Base-by-base conservation (phyloP, 495 filamentous ascomycete genomes). In the Aspergillus taichungensis region DNA sequence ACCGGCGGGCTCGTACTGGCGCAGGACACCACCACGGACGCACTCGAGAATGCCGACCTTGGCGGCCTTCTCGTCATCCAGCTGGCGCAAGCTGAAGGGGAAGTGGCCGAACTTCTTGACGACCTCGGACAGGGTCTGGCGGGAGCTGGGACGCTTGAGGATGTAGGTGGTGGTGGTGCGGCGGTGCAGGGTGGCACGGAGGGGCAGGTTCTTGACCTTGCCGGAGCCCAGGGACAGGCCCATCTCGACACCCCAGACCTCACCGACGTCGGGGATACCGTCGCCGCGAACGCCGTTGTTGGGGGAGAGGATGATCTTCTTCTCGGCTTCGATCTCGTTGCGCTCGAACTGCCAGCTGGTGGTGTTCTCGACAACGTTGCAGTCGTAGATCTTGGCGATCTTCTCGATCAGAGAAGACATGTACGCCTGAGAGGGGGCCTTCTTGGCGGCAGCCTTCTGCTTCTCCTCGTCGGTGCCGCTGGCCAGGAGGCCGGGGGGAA, bases 231-330 rank as follows among this genome's bases (percentile, higher is more conserved):
- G 68, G 65, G 85, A 90, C 53, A 97, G 79, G 55, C 91, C 89
- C 59, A 95, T 78, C 74, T 98, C 92, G 30, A 97, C 88, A 63
- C 92, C 92, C 92, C 92, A 98, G 52, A 92, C 91, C 59, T 98
- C 92, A 50, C 88, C 88, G 41, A 96, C 74, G 54, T 94, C 92
- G 33, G 92, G 87, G 34, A 79, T 60, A 52, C 92, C 92, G 57
- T 98, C 92, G 39, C 89, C 89, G 70, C 92, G 94, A 56, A 86
- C 81, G 50, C 75, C 71, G 58, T 94, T 85, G 42, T 84, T 84
- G 29, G 94, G 88, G 13, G 85, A 75, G 24, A 98, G 69, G 42
- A 98, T 92, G 60, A 98, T 94, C 80, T 95, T 96, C 82, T 98
- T 98, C 73, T 85, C 85, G 46, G 84, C 85, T 71, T 98, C 92